A percentile compares a stretch with the other conserved stretches of the same genome.
phyloP scores from a whole-genome alignment of 1,139 yeast genomes.

The Pichia sp. region DNA sequence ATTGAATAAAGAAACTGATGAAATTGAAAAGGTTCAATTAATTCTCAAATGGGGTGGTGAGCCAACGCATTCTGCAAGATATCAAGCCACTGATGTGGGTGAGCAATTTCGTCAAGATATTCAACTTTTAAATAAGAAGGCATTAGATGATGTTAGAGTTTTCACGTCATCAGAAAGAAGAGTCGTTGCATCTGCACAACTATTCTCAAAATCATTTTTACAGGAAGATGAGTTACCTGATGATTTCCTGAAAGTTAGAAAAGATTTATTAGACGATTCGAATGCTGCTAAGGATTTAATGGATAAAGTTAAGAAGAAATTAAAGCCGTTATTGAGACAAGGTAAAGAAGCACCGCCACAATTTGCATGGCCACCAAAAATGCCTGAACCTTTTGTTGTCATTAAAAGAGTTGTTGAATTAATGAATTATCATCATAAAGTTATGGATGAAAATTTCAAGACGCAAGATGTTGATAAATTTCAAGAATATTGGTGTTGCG shows the following conservation, averaged over 20 bases:
- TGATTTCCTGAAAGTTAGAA: slow-evolving; percentile 74
- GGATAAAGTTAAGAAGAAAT: slow-evolving; percentile 96
- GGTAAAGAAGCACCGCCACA: slow-evolving; percentile 99
- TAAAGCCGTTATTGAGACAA: slow-evolving; percentile 87
- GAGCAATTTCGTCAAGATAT: slow-evolving; percentile 92
- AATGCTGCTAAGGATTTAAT: slow-evolving; percentile 96
- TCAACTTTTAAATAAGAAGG: slow-evolving; percentile 75
- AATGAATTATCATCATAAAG: slow-evolving; percentile 84
- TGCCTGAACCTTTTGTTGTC: slow-evolving; percentile 95
- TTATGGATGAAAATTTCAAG: slow-evolving; percentile 77
- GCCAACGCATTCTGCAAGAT: slow-evolving; percentile 94
- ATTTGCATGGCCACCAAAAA: slow-evolving; percentile 97
- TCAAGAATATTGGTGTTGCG: slow-evolving; percentile 92
- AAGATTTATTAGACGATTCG: slow-evolving; percentile 89
- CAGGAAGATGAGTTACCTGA: slow-evolving; percentile 70
- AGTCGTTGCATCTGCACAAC: slow-evolving; percentile 85
- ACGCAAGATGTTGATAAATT: slow-evolving; percentile 58
- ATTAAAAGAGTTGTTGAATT: slow-evolving; percentile 89
- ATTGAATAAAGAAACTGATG: slow-evolving; percentile 46
- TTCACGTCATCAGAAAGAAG: slow-evolving; percentile 92
- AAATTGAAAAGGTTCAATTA: slow-evolving; percentile 91
- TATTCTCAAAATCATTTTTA: slow-evolving; percentile 77
- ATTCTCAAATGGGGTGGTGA: slow-evolving; percentile 99
- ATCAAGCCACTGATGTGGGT: slow-evolving; percentile 92
- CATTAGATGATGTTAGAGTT: slow-evolving; percentile 77